Conservation (phyloP, 1,284 basidiomycete genomes). For the Volvariella volvacea region DNA sequence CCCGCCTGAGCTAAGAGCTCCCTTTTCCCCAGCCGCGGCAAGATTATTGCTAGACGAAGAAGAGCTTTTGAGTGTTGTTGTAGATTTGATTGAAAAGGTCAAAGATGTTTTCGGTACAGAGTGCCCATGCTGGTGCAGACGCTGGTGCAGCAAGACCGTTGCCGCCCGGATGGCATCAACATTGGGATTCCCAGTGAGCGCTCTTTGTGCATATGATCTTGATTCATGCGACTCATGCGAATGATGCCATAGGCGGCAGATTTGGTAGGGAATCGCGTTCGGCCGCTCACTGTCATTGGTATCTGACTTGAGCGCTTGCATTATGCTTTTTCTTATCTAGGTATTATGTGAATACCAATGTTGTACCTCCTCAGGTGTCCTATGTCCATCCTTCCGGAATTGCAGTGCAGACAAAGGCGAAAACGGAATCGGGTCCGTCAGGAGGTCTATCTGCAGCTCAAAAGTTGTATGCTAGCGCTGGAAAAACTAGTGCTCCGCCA, state of each 20-base stretch:
- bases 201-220: too few relatives aligned
- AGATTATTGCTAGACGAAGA: too few relatives aligned
- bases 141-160: conserved; percentile 11
- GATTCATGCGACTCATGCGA: background rate
- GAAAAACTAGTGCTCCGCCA: conserved; percentile 10
- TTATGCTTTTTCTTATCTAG: too few relatives aligned
- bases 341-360: conserved; percentile 25
- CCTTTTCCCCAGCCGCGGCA: too few relatives aligned
- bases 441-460: conserved; percentile 19
- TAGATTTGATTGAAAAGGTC: too few relatives aligned
- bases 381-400: conserved; percentile 20
- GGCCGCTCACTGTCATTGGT: background rate
- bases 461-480: conserved; percentile 23
- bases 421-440: conserved; percentile 6
- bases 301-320: too few relatives aligned
- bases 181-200: conserved; percentile 26
- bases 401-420: background rate
- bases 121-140: too few relatives aligned
- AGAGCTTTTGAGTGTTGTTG: too few relatives aligned
- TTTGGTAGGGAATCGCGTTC: conserved; percentile 2
- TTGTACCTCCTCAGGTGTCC: conserved; percentile 21
- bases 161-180: conserved; percentile 27
- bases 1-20: too few relatives aligned
- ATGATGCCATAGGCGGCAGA: background rate
- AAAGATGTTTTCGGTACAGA: too few relatives aligned